Base-by-base conservation (phyloP, 495 filamentous ascomycete species). In the Lichenothelia convexa region DNA sequence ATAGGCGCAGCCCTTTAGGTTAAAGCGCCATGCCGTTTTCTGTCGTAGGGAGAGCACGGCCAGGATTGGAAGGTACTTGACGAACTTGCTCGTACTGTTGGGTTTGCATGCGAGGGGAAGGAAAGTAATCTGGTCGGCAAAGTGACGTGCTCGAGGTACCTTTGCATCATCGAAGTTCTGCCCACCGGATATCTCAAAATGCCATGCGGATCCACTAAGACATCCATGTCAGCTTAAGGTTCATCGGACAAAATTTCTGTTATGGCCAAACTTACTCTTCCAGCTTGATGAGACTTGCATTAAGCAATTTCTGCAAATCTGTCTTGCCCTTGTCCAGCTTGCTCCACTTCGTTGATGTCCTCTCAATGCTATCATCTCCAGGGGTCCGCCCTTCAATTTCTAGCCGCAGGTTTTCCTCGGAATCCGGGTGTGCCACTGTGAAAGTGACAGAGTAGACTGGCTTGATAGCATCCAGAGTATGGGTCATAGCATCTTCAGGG, bases 371-470 rank as follows among this genome's bases (percentile, higher is more conserved):
- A n/a, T 12, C 13, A 4, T 20, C 18, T 6, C 17, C 21, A 9
- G 6, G 16, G 2, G 11, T 17, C n/a, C n/a, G n/a, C n/a, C n/a
- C n/a, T n/a, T n/a, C n/a, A n/a, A n/a, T 23, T 7, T 32, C 29
- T 8, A 45, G 41, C 29, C 45, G 43, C 13, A 40, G 29, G 29
- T 45, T 16, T 6, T 45, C 41, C n/a, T 18, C 19, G 18, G n/a
- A 17, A 13, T 32, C 13, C 2, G 19, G 16, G 21, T 41, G 29
- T 3, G 11, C 20, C 21, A 51, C 40, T 6, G 22, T 42, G 40
- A 51, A 48, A 1, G 26, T 26, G 4, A 30, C 43, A 16, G 36
- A 20, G 34, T 45, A 51, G 23, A 36, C 17, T 4, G 45, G 48
- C 19, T 32, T 39, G 12, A 46, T 38, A n/a, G 15, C 43, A 40